Evolutionary conservation across 495 filamentous ascomycete species (phyloP).

Genomic region (Cenococcum geophilum): DNA sequence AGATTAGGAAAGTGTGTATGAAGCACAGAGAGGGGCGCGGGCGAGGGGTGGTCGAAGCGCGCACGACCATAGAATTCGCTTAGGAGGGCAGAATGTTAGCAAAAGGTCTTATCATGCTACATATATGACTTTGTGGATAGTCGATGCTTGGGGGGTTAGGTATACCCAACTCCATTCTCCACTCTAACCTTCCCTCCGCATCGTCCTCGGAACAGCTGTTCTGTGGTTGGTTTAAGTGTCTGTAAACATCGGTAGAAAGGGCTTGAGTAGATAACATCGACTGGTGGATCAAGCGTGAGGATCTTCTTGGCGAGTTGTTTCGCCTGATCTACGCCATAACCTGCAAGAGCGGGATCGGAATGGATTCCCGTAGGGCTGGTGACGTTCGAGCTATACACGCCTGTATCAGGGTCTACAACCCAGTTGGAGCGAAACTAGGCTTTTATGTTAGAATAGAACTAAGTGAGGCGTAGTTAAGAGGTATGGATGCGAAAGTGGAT

Average conservation of each 20-base stretch:
- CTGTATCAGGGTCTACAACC: slow-evolving; percentile 68
- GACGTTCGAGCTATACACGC: slow-evolving; percentile 59
- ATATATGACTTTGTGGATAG: background rate
- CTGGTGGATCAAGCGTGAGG: slow-evolving; percentile 52
- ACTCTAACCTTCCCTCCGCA: slow-evolving; percentile 48
- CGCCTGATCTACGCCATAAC: slow-evolving; percentile 79
- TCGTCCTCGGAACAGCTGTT: slow-evolving; percentile 43
- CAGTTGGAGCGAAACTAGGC: slow-evolving; percentile 81
- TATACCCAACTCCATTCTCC: slow-evolving; percentile 68
- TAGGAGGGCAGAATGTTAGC: background rate
- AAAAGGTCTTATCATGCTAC: background rate
- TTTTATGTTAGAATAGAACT: slow-evolving; percentile 21
- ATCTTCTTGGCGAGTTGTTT: slow-evolving; percentile 67
- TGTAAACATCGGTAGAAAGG: slow-evolving; percentile 92
- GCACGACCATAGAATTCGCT: slow-evolving; percentile 88
- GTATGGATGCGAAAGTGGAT: too few species aligned
- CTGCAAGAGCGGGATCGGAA: slow-evolving; percentile 78
- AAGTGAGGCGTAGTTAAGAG: too few species aligned
- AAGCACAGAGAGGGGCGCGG: slow-evolving; percentile 56
- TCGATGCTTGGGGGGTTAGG: background rate
- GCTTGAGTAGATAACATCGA: slow-evolving; percentile 73
- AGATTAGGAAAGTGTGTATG: slow-evolving; percentile 58
- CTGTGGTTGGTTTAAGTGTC: slow-evolving; percentile 67
- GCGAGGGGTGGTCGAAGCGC: slow-evolving; percentile 74
- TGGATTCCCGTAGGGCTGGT: slow-evolving; percentile 77